Evolutionary conservation across 1,284 basidiomycete species (phyloP), one percentile per base, ranked within the genome.

Genomic region (Phenoliferia sp.): DNA sequence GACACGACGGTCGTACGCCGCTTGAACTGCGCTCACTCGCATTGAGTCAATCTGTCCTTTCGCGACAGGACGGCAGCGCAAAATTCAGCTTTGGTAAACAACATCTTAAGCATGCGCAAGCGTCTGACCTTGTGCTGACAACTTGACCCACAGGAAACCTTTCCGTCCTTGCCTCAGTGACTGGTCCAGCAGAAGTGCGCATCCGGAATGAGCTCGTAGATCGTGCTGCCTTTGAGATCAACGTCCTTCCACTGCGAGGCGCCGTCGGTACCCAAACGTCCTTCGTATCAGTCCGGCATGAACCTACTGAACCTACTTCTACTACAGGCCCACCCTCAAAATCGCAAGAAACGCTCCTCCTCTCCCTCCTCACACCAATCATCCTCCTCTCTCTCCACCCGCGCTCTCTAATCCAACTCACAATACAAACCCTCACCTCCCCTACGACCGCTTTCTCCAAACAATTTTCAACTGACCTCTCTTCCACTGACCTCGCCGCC

Each of bases 381-480:
- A 77, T 84, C 52, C 73, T 79, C 36, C 78, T 84, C 26, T 73
- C 80, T 70, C 76, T 82, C 69, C 77, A 83, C 77, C 84, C 84
- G 26, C 78, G 83, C 64, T 81, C 84, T 15, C 79, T 86, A 69
- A 79, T 90, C 54, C 90, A 90, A 72, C 77, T 84, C 59, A 86
- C 87, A 26, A 85, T 86, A 63, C 88, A 85, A 76, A 80, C 80
- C 22, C 74, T 81, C 32, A 86, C 77, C 4, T 80, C 82, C 77
- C 83, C 84, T 22, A 75, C 80, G 61, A 78, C 83, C 56, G 82
- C 84, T 39, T 86, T 86, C 73, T 83, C 85, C 39, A 83, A 80
- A 76, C 82, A 79, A 79, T 85, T 82, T 73, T 75, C 74, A 12
- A 69, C 70, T 9, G 77, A 69, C 76, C 78, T 54, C 59, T 17